Evolutionary conservation across 1,284 basidiomycete genomes (phyloP).

Genomic region (Leccinum solheimii): DNA sequence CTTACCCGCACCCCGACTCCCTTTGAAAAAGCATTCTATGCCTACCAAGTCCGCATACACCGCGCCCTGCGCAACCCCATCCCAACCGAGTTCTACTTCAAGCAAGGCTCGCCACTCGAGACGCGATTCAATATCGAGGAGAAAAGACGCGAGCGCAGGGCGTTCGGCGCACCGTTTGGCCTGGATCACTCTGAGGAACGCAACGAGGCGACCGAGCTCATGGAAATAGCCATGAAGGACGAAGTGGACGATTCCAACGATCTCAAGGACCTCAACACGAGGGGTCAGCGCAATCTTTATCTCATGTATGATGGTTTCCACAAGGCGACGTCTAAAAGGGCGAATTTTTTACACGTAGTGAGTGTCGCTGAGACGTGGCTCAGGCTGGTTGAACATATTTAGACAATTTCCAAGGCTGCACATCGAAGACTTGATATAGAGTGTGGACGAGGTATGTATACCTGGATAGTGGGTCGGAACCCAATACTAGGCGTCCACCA

Average conservation of each 20-base stretch:
- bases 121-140: conserved; percentile 79
- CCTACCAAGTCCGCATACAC: conserved; percentile 82
- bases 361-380: conserved; percentile 17
- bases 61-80: conserved; percentile 89
- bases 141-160: conserved; percentile 63
- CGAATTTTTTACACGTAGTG: conserved; percentile 71
- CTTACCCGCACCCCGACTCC: conserved; percentile 74
- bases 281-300: conserved; percentile 84
- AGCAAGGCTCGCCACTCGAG: conserved; percentile 86
- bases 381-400: conserved; percentile 3
- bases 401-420: conserved; percentile 54
- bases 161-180: conserved; percentile 67
- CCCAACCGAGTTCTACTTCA: conserved; percentile 93
- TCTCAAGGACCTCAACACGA: conserved; percentile 77
- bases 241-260: conserved; percentile 65
- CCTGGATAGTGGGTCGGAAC: conserved; percentile 76
- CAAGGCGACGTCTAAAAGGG: conserved; percentile 61
- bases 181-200: conserved; percentile 47
- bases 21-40: conserved; percentile 85
- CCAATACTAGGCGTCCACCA: conserved; percentile 68
- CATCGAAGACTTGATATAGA: conserved; percentile 62
- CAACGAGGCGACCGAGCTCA: conserved; percentile 53
- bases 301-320: conserved; percentile 85
- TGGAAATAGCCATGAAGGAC: conserved; percentile 59
- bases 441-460: conserved; percentile 76